phyloP scores from a whole-genome alignment of 164 flowering plant species.

The Euptelea pleiosperma region DNA sequence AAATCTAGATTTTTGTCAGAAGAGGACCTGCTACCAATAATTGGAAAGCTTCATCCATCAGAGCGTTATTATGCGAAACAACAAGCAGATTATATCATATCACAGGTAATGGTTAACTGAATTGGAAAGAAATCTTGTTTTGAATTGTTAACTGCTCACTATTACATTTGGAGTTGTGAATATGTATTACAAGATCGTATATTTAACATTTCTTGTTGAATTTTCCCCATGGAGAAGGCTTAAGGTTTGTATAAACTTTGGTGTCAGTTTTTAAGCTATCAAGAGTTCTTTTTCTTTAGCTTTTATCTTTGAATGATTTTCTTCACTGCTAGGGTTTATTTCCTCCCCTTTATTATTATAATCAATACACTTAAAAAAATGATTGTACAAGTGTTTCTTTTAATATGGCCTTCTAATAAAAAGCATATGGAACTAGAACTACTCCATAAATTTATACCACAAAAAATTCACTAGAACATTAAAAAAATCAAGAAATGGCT shows the following conservation, averaged over 20 bases:
- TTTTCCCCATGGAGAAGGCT: too few species aligned
- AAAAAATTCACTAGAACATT: background rate
- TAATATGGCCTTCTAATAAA: background rate
- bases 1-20: slow-evolving; percentile 70
- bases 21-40: slow-evolving; percentile 62
- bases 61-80: slow-evolving; percentile 95
- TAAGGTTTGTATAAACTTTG: too few species aligned
- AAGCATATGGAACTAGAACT: too few species aligned
- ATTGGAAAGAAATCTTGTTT: background rate
- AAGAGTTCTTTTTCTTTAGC: too few species aligned
- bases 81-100: slow-evolving; percentile 82
- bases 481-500: too few species aligned
- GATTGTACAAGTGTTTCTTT: background rate
- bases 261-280: too few species aligned
- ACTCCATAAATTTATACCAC: background rate
- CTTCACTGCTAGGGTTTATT: too few species aligned
- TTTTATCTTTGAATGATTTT: too few species aligned
- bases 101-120: slow-evolving; percentile 56
- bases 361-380: too few species aligned
- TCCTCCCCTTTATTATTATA: too few species aligned
- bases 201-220: background rate
- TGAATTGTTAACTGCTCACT: background rate
- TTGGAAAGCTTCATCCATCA: slow-evolving; percentile 89
- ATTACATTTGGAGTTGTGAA: background rate
- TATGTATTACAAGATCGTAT: background rate